phyloP scores from a whole-genome alignment of 1,284 basidiomycete genomes.

The Irpex sp. region DNA sequence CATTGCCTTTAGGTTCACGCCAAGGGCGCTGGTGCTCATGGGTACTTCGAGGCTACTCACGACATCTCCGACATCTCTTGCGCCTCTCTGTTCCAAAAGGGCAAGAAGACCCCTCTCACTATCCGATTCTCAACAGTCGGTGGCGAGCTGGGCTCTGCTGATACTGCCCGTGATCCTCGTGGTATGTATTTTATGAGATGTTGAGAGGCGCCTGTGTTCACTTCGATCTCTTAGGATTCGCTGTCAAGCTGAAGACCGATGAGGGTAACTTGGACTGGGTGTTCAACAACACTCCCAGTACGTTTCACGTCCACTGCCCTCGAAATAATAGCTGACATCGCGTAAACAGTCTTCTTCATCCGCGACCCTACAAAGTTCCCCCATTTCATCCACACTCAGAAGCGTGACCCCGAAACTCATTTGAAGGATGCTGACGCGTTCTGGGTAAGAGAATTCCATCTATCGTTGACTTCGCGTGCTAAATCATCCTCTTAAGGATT shows the following conservation, averaged over 20 bases:
- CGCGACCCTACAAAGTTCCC: constrained; percentile 82
- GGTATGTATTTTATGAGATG: constrained; percentile 29
- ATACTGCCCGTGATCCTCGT: constrained; percentile 90
- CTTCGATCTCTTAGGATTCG: constrained; percentile 48
- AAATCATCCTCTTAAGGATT: constrained; percentile 55
- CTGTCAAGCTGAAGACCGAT: constrained; percentile 86
- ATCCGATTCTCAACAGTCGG: constrained; percentile 87
- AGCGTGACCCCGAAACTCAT: constrained; percentile 88
- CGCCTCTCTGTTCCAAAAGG: constrained; percentile 71
- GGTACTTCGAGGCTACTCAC: constrained; percentile 87
- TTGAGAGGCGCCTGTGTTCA: not conserved
- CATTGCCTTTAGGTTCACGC: constrained; percentile 56
- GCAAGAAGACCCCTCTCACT: constrained; percentile 68
- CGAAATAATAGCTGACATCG: not conserved
- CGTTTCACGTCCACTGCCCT: not conserved
- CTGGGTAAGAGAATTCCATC: constrained; percentile 48
- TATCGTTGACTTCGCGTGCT: not conserved
- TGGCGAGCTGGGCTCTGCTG: constrained; percentile 85
- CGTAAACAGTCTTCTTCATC: constrained; percentile 69
- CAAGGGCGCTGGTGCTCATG: constrained; percentile 88
- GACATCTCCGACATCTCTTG: constrained; percentile 79
- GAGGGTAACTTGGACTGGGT: constrained; percentile 93
- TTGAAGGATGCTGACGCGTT: constrained; percentile 80
- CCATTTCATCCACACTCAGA: constrained; percentile 96
- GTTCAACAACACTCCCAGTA: constrained; percentile 80